These are phyloP conservation scores for Metarhizium album DNA, from an alignment of 2,329 filamentous ascomycete species.

Conservation along the genomic window DNA sequence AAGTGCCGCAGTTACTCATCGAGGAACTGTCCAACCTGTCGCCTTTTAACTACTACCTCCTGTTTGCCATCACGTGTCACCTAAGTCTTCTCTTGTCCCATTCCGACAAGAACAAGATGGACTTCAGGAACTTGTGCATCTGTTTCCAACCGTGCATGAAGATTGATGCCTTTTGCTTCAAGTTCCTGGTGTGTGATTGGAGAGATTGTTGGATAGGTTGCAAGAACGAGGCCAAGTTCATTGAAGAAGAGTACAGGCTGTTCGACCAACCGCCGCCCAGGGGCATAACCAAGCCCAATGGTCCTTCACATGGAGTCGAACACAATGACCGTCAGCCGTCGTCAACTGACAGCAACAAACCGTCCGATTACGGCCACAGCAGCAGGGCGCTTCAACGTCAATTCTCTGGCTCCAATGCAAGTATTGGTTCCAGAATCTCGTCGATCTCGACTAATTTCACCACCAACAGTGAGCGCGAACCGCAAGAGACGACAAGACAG, in stretches of 20 bases:
- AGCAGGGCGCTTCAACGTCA: slow-evolving; percentile 34
- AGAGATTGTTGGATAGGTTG: slow-evolving; percentile 95
- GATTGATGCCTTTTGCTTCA: slow-evolving; percentile 90
- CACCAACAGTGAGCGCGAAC: slow-evolving; percentile 28
- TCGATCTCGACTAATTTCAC: slow-evolving; percentile 35
- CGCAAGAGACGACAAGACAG: slow-evolving; percentile 23
- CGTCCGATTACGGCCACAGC: slow-evolving; percentile 23
- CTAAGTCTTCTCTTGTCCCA: slow-evolving; percentile 84
- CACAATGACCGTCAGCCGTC: slow-evolving; percentile 25
- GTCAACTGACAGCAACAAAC: slow-evolving; percentile 55
- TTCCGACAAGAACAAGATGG: slow-evolving; percentile 96
- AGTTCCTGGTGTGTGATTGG: slow-evolving; percentile 92
- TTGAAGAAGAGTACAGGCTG: slow-evolving; percentile 55
- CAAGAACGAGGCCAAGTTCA: slow-evolving; percentile 74
- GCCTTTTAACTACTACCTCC: slow-evolving; percentile 93
- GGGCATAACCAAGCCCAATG: slow-evolving; percentile 30
- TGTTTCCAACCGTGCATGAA: slow-evolving; percentile 97
- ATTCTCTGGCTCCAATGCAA: slow-evolving; percentile 31
- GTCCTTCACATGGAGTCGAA: slow-evolving; percentile 14
- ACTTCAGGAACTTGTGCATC: slow-evolving; percentile 88
- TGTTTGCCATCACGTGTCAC: slow-evolving; percentile 95
- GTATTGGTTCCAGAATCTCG: slow-evolving; percentile 30
- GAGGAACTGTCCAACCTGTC: slow-evolving; percentile 91
- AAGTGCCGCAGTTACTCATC: slow-evolving; percentile 74
- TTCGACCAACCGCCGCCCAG: slow-evolving; percentile 48